A percentile compares a stretch with the other conserved stretches of the same genome.
phyloP scores from a whole-genome alignment of 1,284 basidiomycete species.

The Melampsora abietis-canadensis region DNA sequence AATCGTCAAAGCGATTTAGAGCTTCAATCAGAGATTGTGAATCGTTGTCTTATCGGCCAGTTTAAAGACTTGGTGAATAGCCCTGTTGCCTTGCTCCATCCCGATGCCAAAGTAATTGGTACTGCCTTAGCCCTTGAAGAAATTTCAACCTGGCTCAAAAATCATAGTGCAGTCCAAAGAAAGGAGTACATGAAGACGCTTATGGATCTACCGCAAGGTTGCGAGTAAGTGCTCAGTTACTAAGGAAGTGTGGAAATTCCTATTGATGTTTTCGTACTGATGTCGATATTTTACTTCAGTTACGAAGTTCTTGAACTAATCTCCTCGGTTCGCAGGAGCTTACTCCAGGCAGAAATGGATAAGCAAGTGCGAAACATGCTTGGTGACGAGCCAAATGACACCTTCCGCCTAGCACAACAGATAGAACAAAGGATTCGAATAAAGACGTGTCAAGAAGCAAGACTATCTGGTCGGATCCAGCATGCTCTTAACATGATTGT shows the following conservation, averaged over 20 bases:
- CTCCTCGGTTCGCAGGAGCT: constrained; percentile 73
- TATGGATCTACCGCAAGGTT: constrained; percentile 58
- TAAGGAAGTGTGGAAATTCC: constrained; percentile 43
- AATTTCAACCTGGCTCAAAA: constrained; percentile 17
- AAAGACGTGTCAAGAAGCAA: constrained; percentile 69
- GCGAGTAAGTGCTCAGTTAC: constrained; percentile 61
- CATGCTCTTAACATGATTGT: constrained; percentile 80
- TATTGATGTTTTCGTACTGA: constrained; percentile 5
- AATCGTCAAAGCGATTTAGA: constrained; percentile 66
- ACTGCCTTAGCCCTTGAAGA: constrained; percentile 31
- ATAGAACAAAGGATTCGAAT: constrained; percentile 71
- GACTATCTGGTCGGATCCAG: constrained; percentile 68
- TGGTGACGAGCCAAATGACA: constrained; percentile 64
- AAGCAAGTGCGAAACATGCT: constrained; percentile 69
- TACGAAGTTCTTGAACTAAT: constrained; percentile 74
- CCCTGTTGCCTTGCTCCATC: constrained; percentile 54
- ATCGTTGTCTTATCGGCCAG: constrained; percentile 61
- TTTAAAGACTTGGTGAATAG: constrained; percentile 65
- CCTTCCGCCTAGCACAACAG: constrained; percentile 60
- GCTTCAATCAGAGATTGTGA: constrained; percentile 59
- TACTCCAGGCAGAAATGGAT: constrained; percentile 67
- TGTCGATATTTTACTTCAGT: constrained; percentile 55
- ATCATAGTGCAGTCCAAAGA: constrained; percentile 3
- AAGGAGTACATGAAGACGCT: constrained; percentile 15
- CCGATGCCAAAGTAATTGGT: constrained; percentile 46